These are phyloP conservation scores for Symbiotaphrina buchneri DNA, from an alignment of 495 filamentous ascomycete genomes.

Conservation along the genomic window DNA sequence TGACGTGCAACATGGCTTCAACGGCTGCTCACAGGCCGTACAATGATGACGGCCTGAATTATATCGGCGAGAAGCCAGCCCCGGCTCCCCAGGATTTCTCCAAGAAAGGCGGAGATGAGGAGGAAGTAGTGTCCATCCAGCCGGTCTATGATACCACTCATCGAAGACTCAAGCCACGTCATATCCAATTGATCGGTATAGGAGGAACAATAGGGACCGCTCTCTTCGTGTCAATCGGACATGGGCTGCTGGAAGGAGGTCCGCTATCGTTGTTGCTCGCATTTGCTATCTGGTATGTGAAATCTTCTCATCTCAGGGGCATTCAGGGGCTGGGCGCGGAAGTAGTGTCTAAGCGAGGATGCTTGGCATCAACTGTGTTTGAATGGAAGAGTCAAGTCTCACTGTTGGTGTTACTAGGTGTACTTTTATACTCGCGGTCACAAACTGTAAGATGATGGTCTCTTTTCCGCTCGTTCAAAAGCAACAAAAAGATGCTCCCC, in stretches of 20 bases:
- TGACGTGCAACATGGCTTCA: too few relatives aligned
- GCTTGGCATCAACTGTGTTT: background rate
- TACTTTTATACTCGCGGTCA: slow-evolving; percentile 45
- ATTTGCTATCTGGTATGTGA: slow-evolving; percentile 40
- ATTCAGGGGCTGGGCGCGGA: background rate
- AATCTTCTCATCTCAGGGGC: slow-evolving; percentile 5
- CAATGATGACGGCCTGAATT: too few relatives aligned
- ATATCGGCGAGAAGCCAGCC: too few relatives aligned
- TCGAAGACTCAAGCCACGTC: slow-evolving; percentile 37
- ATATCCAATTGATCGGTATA: slow-evolving; percentile 54
- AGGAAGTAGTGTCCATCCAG: background rate
- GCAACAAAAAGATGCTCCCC: too few relatives aligned
- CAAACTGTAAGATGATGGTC: slow-evolving; percentile 27
- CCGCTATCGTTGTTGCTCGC: slow-evolving; percentile 58
- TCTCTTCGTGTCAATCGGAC: slow-evolving; percentile 54
- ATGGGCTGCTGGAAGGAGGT: slow-evolving; percentile 41
- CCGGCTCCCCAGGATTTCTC: too few relatives aligned
- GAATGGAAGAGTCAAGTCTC: background rate
- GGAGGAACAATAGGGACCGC: slow-evolving; percentile 69
- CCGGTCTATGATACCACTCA: slow-evolving; percentile 21
- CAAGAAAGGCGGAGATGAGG: too few relatives aligned
- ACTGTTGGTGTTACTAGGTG: slow-evolving; percentile 22
- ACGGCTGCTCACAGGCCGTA: too few relatives aligned
- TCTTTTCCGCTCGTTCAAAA: too few relatives aligned
- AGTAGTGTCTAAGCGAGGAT: background rate